phyloP scores from a whole-genome alignment of 75 land plant species.

The Cupressus sempervirens region DNA sequence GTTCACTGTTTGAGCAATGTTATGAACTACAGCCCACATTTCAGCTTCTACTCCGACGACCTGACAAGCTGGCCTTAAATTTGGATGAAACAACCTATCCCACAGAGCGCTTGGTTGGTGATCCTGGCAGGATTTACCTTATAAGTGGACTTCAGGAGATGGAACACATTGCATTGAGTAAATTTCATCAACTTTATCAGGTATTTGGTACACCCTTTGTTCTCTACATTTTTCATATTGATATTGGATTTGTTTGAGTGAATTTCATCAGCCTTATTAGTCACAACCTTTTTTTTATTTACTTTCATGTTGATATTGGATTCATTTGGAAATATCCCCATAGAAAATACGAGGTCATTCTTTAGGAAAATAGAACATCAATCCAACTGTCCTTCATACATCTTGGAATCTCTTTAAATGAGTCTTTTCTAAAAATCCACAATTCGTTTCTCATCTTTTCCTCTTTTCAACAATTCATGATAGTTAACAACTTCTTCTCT shows the following conservation, averaged over 20 bases:
- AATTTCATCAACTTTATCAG: slow-evolving; percentile 47
- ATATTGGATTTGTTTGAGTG: neutral
- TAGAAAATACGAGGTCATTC: neutral
- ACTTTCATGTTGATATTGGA: neutral
- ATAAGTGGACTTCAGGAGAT: slow-evolving; percentile 75
- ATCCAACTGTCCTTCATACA: neutral
- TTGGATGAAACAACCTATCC: slow-evolving; percentile 49
- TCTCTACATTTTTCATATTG: neutral
- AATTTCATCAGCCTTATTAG: slow-evolving; percentile 45
- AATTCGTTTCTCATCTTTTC: neutral
- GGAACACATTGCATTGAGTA: slow-evolving; percentile 45
- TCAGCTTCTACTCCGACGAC: slow-evolving; percentile 73
- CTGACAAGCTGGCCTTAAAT: slow-evolving; percentile 67
- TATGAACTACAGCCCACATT: slow-evolving; percentile 97
- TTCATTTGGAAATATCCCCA: neutral
- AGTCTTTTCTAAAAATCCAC: neutral
- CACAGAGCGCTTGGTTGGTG: slow-evolving; percentile 66
- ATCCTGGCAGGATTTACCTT: slow-evolving; percentile 41
- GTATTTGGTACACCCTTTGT: slow-evolving; percentile 13
- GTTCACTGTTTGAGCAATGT: slow-evolving; percentile 90
- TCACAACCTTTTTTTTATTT: neutral
- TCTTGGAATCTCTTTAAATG: neutral
- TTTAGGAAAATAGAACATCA: no score
- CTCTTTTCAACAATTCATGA: neutral
- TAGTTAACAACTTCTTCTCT: neutral